phyloP scores from a whole-genome alignment of 345 rosid genomes.

The Gossypium raimondii region DNA sequence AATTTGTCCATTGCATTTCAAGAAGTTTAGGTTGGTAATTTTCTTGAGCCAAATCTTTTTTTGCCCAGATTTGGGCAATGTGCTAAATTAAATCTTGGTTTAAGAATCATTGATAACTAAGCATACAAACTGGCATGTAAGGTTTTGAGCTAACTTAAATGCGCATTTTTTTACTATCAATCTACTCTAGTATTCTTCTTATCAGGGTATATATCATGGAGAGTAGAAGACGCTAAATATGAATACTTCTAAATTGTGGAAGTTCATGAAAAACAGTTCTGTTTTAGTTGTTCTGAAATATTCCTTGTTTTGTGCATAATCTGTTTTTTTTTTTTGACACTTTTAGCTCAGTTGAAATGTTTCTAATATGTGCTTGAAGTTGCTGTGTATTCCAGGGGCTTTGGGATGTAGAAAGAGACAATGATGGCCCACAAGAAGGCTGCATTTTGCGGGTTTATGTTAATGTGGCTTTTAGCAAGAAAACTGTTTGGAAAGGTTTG shows the following conservation, averaged over 20 bases:
- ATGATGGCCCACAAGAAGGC: slow-evolving; percentile 50
- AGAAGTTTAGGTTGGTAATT: neutral
- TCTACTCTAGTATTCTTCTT: neutral
- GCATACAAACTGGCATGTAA: neutral
- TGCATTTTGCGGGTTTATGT: slow-evolving; percentile 61
- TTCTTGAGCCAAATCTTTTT: neutral
- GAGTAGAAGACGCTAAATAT: neutral
- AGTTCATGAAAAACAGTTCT: neutral
- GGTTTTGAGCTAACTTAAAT: neutral
- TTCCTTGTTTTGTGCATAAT: neutral
- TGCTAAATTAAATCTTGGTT: neutral
- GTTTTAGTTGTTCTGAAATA: neutral
- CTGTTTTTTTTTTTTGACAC: neutral
- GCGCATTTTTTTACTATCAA: neutral
- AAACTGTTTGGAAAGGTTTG: slow-evolving; percentile 91
- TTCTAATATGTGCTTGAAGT: neutral
- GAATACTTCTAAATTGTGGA: neutral
- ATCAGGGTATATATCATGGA: neutral
- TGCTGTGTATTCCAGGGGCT: slow-evolving; percentile 43
- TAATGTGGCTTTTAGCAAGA: slow-evolving; percentile 82
- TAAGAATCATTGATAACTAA: neutral
- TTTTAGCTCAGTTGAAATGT: neutral
- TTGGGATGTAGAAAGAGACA: slow-evolving; percentile 69
- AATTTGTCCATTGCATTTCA: neutral
- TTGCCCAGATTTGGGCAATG: neutral